A percentile compares a stretch with the other conserved stretches of the same genome.
These are phyloP conservation scores for Colletotrichum trifolii DNA, from an alignment of 2,329 filamentous ascomycete species.

Conservation along the genomic window DNA sequence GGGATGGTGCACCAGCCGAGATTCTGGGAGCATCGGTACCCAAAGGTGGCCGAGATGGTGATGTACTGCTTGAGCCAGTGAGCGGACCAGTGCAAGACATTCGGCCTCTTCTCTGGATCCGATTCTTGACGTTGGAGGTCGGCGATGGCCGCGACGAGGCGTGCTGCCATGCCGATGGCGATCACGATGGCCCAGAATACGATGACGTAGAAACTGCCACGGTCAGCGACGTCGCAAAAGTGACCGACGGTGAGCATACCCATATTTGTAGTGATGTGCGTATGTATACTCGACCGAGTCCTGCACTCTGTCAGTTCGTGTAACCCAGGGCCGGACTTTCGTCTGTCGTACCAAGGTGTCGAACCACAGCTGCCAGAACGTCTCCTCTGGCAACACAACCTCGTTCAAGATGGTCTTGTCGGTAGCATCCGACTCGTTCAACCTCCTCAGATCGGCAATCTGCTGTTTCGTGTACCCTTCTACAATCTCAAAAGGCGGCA, in stretches of 20 bases:
- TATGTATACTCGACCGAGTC: constrained; percentile 49
- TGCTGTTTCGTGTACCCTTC: constrained; percentile 48
- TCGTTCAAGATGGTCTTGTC: constrained; percentile 40
- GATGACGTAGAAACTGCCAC: constrained; percentile 47
- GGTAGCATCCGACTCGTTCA: constrained; percentile 43
- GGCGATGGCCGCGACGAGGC: constrained; percentile 38
- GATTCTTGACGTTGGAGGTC: constrained; percentile 19
- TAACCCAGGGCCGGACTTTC: background rate
- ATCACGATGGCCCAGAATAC: constrained; percentile 55
- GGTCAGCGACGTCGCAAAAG: constrained; percentile 9
- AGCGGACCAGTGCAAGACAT: constrained; percentile 20
- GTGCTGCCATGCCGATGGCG: constrained; percentile 48
- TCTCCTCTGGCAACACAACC: constrained; percentile 47
- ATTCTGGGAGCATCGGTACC: constrained; percentile 54
- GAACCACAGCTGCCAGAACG: constrained; percentile 49
- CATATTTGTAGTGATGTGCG: constrained; percentile 49
- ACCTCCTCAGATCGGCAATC: constrained; percentile 43
- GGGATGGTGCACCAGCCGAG: constrained; percentile 58
- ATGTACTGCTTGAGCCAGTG: constrained; percentile 49
- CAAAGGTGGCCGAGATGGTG: constrained; percentile 55
- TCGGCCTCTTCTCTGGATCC: constrained; percentile 25
- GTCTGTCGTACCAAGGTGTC: constrained; percentile 49
- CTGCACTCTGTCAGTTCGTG: constrained; percentile 36
- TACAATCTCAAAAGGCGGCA: constrained; percentile 50
- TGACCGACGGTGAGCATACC: constrained; percentile 41